These are phyloP conservation scores for Ceratobasidium sp. DNA, from an alignment of 1,284 basidiomycete species.

Conservation along the genomic window DNA sequence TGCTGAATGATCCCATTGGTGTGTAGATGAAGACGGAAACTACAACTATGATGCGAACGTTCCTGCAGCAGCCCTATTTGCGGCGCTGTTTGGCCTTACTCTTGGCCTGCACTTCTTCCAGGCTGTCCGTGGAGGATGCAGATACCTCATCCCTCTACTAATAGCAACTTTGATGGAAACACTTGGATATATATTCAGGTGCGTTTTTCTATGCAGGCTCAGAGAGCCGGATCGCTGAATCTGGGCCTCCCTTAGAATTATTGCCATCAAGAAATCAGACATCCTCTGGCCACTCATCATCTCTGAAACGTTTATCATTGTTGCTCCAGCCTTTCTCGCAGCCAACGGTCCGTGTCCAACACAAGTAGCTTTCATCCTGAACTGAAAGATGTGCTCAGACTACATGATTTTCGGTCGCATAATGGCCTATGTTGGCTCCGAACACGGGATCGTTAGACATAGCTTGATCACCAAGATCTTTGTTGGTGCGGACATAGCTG, in stretches of 20 bases:
- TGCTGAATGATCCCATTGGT: not conserved
- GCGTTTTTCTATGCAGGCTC: not conserved
- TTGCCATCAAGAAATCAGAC: constrained; percentile 42
- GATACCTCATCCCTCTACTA: constrained; percentile 35
- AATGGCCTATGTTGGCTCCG: constrained; percentile 45
- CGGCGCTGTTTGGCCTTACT: constrained; percentile 29
- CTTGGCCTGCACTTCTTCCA: constrained; percentile 34
- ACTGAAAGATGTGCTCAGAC: constrained; percentile 20
- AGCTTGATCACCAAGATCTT: constrained; percentile 44
- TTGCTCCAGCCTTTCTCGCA: constrained; percentile 45
- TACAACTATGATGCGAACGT: constrained; percentile 41
- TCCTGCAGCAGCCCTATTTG: constrained; percentile 38
- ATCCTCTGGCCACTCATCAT: constrained; percentile 35
- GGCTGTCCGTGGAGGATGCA: constrained; percentile 17
- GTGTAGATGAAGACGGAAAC: constrained; percentile 27
- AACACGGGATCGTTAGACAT: constrained; percentile 42
- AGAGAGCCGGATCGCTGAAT: not conserved
- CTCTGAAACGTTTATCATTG: constrained; percentile 42
- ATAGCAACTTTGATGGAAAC: constrained; percentile 32
- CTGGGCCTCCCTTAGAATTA: constrained; percentile 8
- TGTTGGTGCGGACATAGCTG: constrained; percentile 43
- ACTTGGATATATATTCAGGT: constrained; percentile 39
- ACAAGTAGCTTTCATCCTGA: not conserved
- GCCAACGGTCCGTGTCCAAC: constrained; percentile 35
- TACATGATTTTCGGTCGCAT: constrained; percentile 45